A percentile compares a stretch with the other conserved stretches of the same genome.
These are phyloP conservation scores for Sindora glabra DNA, from an alignment of 306 rosid species.

Conservation along the genomic window DNA sequence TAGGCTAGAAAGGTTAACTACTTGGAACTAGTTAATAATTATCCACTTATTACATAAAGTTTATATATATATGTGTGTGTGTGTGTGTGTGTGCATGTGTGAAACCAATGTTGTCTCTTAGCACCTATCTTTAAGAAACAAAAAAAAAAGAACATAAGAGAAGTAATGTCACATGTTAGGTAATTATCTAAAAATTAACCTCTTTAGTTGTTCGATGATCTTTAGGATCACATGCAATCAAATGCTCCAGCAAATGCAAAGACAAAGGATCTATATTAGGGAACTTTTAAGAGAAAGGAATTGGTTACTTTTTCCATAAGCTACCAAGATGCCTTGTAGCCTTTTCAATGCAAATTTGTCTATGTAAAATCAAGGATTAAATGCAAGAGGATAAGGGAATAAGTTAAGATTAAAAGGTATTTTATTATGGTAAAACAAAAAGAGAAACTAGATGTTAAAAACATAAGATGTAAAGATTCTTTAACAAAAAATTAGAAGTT, in stretches of 20 bases:
- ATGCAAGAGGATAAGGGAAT: not conserved
- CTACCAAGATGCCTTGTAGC: slow-evolving; percentile 84
- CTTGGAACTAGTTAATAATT: too few species aligned
- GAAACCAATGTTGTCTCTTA: not conserved
- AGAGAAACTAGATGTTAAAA: too few species aligned
- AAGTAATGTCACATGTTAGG: not conserved
- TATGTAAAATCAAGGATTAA: slow-evolving; percentile 8
- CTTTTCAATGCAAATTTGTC: slow-evolving; percentile 91
- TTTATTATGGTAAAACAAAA: too few species aligned
- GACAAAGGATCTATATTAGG: slow-evolving; percentile 74
- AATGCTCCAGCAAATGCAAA: slow-evolving; percentile 64
- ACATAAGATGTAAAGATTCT: too few species aligned
- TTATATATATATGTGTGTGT: too few species aligned
- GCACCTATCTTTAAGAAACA: not conserved
- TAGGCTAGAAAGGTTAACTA: too few species aligned
- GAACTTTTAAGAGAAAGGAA: slow-evolving; percentile 73
- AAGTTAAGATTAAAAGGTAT: not conserved
- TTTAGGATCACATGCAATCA: slow-evolving; percentile 94
- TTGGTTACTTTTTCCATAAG: slow-evolving; percentile 79
- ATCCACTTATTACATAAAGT: too few species aligned
- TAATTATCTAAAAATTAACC: slow-evolving; percentile 36
- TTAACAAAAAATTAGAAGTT: too few species aligned
- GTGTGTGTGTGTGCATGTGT: too few species aligned
- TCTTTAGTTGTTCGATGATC: slow-evolving; percentile 85
- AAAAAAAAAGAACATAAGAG: too few species aligned